Percentiles rank a stretch among this genome's conserved stretches.
Evolutionary conservation across 495 filamentous ascomycete species (phyloP).

Genomic region (Aspergillus olivimuriae): DNA sequence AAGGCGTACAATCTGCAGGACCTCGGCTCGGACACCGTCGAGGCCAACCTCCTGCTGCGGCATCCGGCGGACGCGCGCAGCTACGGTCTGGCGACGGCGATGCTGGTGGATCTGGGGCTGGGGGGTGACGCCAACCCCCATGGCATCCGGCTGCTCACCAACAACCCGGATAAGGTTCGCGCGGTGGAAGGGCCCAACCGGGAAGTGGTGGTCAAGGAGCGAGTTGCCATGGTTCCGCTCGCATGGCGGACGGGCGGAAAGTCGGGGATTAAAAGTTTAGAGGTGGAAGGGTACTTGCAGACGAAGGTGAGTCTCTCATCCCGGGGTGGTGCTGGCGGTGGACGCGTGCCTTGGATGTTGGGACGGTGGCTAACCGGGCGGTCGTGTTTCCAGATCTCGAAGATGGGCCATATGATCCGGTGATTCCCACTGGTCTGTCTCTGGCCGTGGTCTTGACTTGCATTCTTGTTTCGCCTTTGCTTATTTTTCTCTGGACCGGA

Average conservation of each 20-base stretch:
- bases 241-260: slow-evolving; percentile 80
- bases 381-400: slow-evolving; percentile 48
- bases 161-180: slow-evolving; percentile 94
- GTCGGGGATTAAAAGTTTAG: slow-evolving; percentile 74
- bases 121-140: slow-evolving; percentile 49
- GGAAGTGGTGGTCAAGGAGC: slow-evolving; percentile 80
- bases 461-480: background rate
- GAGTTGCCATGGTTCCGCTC: slow-evolving; percentile 93
- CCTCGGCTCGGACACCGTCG: slow-evolving; percentile 89
- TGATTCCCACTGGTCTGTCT: slow-evolving; percentile 12
- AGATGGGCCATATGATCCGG: slow-evolving; percentile 66
- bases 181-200: slow-evolving; percentile 87
- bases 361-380: slow-evolving; percentile 6
- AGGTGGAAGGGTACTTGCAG: slow-evolving; percentile 86
- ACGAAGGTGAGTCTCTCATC: slow-evolving; percentile 64
- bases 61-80: slow-evolving; percentile 93
- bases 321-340: background rate
- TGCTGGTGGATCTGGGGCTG: slow-evolving; percentile 77
- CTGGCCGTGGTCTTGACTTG: background rate
- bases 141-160: slow-evolving; percentile 84
- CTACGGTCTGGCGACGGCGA: slow-evolving; percentile 92
- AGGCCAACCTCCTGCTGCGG: slow-evolving; percentile 84
- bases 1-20: slow-evolving; percentile 99
- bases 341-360: too few species aligned
- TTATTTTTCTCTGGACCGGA: background rate